Evolutionary conservation across 2,329 filamentous ascomycete species (phyloP), one percentile per base, ranked within the genome.

Genomic region (Penicillium sp.): DNA sequence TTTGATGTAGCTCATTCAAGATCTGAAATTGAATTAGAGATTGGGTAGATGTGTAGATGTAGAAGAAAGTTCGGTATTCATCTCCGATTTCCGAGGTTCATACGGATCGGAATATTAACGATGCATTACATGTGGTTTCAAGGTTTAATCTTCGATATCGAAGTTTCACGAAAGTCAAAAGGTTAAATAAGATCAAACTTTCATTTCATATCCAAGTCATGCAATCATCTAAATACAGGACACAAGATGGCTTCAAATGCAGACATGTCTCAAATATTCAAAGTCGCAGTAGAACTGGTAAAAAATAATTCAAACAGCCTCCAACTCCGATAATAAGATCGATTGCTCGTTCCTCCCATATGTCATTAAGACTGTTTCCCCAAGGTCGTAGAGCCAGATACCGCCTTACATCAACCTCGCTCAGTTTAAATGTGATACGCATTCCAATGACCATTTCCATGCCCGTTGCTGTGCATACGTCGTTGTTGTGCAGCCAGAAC

Each of bases 281-380:
- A 33, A 27, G 11, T n/a, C 7, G 13, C 27, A 31, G 19, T 10
- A 39, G 35, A 23, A 48, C 45, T 9, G 8, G 6, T 29, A 25
- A 42, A 42, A 29, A 29, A 25, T 21, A 42, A 27, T 50, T 50
- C 31, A 50, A 21, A 50, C 48, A 50, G 48, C 48, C 48, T 50
- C 48, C 48, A 50, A 39, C 48, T 39, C 48, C 48, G 14, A 27
- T 25, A 14, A 16, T 16, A 14, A 37, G 21, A 10, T 11, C 27
- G 31, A 25, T 23, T 16, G 16, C 19, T 39, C 48, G 31, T 26
- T 35, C 21, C 13, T 50, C 48, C 21, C 19, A 25, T 39, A 21
- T 27, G 7, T 26, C 31, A 37, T 25, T 3, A n/a, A 27, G 23
- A 13, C 23, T 19, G 21, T 31, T 13, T 29, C 21, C 13, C 35